phyloP scores from a whole-genome alignment of 2,329 filamentous ascomycete genomes.

The Fusarium equiseti region DNA sequence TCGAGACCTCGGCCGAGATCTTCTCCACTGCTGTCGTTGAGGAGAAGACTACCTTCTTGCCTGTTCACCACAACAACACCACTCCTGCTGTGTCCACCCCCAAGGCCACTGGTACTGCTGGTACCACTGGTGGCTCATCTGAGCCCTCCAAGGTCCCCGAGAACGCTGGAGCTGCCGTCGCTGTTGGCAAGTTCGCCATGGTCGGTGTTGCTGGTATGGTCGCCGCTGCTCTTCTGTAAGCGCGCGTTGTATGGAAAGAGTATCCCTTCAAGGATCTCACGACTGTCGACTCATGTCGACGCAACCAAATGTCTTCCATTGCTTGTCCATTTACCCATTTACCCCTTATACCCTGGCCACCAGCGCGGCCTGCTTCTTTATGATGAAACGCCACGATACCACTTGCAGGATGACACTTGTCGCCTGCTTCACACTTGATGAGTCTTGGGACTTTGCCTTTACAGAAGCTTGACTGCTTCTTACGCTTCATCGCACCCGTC shows the following conservation, averaged over 20 bases:
- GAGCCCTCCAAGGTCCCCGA: constrained; percentile 54
- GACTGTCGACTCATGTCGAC: constrained; percentile 36
- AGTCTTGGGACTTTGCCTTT: constrained; percentile 43
- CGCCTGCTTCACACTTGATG: constrained; percentile 43
- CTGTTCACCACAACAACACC: constrained; percentile 48
- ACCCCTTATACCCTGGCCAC: constrained; percentile 33
- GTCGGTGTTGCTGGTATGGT: constrained; percentile 65
- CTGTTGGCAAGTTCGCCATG: constrained; percentile 59
- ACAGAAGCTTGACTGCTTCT: constrained; percentile 46
- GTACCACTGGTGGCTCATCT: constrained; percentile 42
- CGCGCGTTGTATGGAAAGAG: constrained; percentile 12
- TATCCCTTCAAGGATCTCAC: constrained; percentile 1
- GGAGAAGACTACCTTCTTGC: constrained; percentile 35
- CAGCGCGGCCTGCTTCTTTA: constrained; percentile 38
- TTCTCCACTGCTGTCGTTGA: constrained; percentile 26
- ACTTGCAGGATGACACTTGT: constrained; percentile 40
- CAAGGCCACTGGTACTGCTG: constrained; percentile 35
- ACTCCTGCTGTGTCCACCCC: constrained; percentile 44
- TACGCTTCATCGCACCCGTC: constrained; percentile 46
- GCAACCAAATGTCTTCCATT: constrained; percentile 37
- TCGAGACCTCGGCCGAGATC: constrained; percentile 31
- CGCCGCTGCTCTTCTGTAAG: constrained; percentile 65
- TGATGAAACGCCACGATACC: constrained; percentile 48
- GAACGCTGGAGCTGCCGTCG: constrained; percentile 59
- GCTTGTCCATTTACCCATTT: constrained; percentile 34